phyloP scores from a whole-genome alignment of 129 eudicot genomes.

The Tagetes erecta region DNA sequence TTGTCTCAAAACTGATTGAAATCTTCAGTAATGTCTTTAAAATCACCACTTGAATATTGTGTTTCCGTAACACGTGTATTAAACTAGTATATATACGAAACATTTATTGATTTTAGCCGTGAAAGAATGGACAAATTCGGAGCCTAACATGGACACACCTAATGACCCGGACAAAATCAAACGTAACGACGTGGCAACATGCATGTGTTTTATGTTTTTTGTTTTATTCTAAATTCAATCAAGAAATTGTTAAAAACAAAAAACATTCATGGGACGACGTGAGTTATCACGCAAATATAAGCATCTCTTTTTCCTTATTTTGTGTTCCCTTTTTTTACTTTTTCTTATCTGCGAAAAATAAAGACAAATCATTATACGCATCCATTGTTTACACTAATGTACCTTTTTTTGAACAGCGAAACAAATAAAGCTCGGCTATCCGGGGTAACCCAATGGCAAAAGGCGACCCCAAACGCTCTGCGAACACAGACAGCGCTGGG shows the following conservation, averaged over 20 bases:
- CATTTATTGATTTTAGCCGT: not conserved
- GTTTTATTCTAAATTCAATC: not conserved
- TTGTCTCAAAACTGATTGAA: no score
- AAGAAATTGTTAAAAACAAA: not conserved
- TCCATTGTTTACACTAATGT: no score
- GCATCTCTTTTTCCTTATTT: slow-evolving; percentile 22
- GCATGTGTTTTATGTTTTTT: slow-evolving; percentile 21
- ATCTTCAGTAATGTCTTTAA: no score
- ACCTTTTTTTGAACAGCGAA: no score
- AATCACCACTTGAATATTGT: no score
- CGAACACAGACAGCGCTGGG: no score
- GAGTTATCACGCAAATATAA: slow-evolving; percentile 29
- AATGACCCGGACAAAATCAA: slow-evolving; percentile 4
- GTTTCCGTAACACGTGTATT: no score
- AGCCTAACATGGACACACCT: slow-evolving; percentile 8
- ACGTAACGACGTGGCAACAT: slow-evolving; percentile 24
- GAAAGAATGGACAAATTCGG: slow-evolving; percentile 4
- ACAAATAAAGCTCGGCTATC: no score
- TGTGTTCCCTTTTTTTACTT: not conserved
- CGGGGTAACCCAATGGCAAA: no score
- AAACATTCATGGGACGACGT: slow-evolving; percentile 2
- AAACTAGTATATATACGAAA: no score
- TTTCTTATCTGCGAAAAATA: not conserved
- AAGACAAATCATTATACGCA: slow-evolving; percentile 6
- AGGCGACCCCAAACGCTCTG: no score